These are phyloP conservation scores for Theileria luwenshuni DNA, from an alignment of 169 alveolate genomes.

Conservation along the genomic window DNA sequence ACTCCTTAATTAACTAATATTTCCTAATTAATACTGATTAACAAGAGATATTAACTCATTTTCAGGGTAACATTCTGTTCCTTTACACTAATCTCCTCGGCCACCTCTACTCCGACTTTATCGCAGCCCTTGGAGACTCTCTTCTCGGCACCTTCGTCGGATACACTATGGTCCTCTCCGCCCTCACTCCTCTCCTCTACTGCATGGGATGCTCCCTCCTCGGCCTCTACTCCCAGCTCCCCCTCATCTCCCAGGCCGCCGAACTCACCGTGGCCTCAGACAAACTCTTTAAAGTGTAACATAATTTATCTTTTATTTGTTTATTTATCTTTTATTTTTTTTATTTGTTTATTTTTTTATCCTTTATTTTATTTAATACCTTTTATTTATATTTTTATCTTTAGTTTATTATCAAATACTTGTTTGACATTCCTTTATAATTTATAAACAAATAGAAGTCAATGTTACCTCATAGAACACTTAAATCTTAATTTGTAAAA, in stretches of 20 bases:
- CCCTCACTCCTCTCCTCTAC: constrained; percentile 5
- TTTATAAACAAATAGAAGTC: too few relatives aligned
- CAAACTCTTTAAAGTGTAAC: not conserved
- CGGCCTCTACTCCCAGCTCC: constrained; percentile 5
- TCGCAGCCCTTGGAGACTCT: constrained; percentile 2
- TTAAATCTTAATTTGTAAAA: too few relatives aligned
- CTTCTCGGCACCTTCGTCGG: constrained; percentile 2
- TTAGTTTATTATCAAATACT: too few relatives aligned
- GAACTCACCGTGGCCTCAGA: constrained; percentile 4
- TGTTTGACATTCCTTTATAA: too few relatives aligned
- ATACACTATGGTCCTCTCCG: constrained; percentile 3
- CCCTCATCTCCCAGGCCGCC: constrained; percentile 12
- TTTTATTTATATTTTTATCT: too few relatives aligned
- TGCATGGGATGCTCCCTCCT: constrained; percentile 17
- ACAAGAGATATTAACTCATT: not conserved
- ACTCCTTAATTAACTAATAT: too few relatives aligned
- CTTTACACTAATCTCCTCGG: not conserved
- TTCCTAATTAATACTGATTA: not conserved
- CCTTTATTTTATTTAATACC: too few relatives aligned
- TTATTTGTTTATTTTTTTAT: too few relatives aligned
- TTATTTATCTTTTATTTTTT: too few relatives aligned
- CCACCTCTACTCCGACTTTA: constrained; percentile 6
- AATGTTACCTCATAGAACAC: too few relatives aligned
- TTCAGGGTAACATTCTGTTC: constrained; percentile 9
- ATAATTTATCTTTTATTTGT: not conserved